phyloP scores from a whole-genome alignment of 2,329 filamentous ascomycete genomes.

The Chaetomium sp. region DNA sequence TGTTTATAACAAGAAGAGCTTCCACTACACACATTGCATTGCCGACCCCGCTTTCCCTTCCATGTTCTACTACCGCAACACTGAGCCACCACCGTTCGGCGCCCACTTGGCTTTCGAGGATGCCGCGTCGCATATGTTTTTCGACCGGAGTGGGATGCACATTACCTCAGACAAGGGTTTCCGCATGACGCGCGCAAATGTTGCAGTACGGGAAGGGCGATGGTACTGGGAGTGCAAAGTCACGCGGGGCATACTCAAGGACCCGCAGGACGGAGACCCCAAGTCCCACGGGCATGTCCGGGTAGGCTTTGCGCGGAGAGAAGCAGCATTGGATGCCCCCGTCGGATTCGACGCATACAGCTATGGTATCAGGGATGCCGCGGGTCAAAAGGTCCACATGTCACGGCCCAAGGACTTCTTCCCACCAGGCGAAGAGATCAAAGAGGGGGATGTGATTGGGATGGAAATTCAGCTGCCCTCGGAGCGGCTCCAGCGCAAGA shows the following conservation, averaged over 20 bases:
- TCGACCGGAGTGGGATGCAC: conserved; percentile 66
- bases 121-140: conserved; percentile 75
- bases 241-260: conserved; percentile 61
- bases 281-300: conserved; percentile 61
- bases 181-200: conserved; percentile 83
- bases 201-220: conserved; percentile 79
- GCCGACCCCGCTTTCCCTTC: conserved; percentile 83
- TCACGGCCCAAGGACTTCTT: conserved; percentile 91
- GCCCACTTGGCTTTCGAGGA: conserved; percentile 91
- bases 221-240: conserved; percentile 95
- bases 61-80: conserved; percentile 81
- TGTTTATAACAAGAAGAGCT: conserved; percentile 63
- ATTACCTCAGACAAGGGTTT: conserved; percentile 91
- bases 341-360: conserved; percentile 89
- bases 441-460: conserved; percentile 89
- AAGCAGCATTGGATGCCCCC: conserved; percentile 74
- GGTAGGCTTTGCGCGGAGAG: conserved; percentile 77
- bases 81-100: conserved; percentile 76
- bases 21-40: conserved; percentile 85
- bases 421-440: conserved; percentile 67
- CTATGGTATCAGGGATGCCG: conserved; percentile 84
- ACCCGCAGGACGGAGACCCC: conserved; percentile 37
- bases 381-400: conserved; percentile 87
- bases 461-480: conserved; percentile 88
- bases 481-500: conserved; percentile 76